These are phyloP conservation scores for Ustilaginoidea virens DNA, from an alignment of 2,329 filamentous ascomycete species.

Conservation along the genomic window DNA sequence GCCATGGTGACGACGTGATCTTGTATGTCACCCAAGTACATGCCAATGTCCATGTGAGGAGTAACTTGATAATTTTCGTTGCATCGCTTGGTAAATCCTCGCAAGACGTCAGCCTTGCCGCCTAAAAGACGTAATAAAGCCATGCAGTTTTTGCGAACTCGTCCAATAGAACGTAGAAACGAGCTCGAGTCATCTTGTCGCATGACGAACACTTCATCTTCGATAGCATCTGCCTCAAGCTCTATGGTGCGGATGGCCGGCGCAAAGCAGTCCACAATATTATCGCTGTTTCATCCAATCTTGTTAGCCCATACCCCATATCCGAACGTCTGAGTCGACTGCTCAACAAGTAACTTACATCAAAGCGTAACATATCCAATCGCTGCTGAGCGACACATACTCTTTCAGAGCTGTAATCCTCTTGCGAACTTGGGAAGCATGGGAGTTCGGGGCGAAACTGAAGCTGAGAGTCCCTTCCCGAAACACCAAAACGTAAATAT, in stretches of 20 bases:
- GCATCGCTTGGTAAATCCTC: slow-evolving; percentile 95
- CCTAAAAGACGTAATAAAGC: slow-evolving; percentile 82
- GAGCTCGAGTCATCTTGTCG: slow-evolving; percentile 77
- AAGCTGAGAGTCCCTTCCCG: slow-evolving; percentile 90
- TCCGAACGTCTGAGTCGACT: too few species aligned
- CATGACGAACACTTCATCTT: slow-evolving; percentile 88
- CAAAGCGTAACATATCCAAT: slow-evolving; percentile 98
- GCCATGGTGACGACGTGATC: slow-evolving; percentile 99
- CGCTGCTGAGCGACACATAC: slow-evolving; percentile 84
- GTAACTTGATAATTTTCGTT: slow-evolving; percentile 95
- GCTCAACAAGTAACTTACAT: too few species aligned
- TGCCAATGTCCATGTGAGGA: slow-evolving; percentile 86
- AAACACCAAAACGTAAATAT: slow-evolving; percentile 94
- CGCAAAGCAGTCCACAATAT: slow-evolving; percentile 93
- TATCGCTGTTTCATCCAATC: slow-evolving; percentile 43
- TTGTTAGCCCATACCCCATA: slow-evolving; percentile 38
- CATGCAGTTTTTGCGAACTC: slow-evolving; percentile 88
- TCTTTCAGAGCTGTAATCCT: slow-evolving; percentile 87
- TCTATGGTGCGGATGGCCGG: slow-evolving; percentile 82
- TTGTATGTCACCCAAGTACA: slow-evolving; percentile 95
- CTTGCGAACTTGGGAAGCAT: slow-evolving; percentile 78
- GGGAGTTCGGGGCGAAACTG: slow-evolving; percentile 75
- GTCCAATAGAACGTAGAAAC: slow-evolving; percentile 78
- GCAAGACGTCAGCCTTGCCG: slow-evolving; percentile 96
- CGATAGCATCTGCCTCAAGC: slow-evolving; percentile 76